phyloP scores from a whole-genome alignment of 2,329 filamentous ascomycete species.

The Ophiosphaerella narmari region DNA sequence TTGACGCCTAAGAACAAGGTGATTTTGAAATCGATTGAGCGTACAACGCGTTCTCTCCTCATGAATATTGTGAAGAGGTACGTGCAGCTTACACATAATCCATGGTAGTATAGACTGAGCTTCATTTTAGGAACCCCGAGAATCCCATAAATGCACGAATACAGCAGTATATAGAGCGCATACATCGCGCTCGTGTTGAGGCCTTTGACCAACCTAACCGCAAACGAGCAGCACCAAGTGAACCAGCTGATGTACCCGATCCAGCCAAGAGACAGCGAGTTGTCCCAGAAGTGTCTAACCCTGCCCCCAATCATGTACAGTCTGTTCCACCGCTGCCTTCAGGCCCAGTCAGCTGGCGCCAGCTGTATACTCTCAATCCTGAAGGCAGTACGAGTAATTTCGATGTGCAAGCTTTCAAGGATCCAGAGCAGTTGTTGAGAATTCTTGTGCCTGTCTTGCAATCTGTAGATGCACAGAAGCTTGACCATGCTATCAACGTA shows the following conservation, averaged over 20 bases:
- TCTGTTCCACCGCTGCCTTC: slow-evolving; percentile 73
- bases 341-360: slow-evolving; percentile 77
- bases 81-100: slow-evolving; percentile 19
- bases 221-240: slow-evolving; percentile 74
- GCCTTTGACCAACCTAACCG: slow-evolving; percentile 77
- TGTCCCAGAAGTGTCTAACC: slow-evolving; percentile 54
- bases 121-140: slow-evolving; percentile 69
- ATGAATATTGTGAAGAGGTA: slow-evolving; percentile 82
- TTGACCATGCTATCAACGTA: slow-evolving; percentile 77
- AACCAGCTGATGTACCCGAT: slow-evolving; percentile 74
- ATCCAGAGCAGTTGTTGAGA: slow-evolving; percentile 71
- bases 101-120: slow-evolving; percentile 2
- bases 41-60: slow-evolving; percentile 83
- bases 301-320: slow-evolving; percentile 42
- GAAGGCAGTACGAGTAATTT: slow-evolving; percentile 77
- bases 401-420: slow-evolving; percentile 78
- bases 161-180: slow-evolving; percentile 82
- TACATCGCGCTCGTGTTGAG: slow-evolving; percentile 77
- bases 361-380: slow-evolving; percentile 83
- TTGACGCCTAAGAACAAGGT: slow-evolving; percentile 81
- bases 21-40: slow-evolving; percentile 90
- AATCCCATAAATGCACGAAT: slow-evolving; percentile 77
- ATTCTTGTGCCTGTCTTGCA: slow-evolving; percentile 81
- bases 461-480: slow-evolving; percentile 68
- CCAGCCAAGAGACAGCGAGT: slow-evolving; percentile 80